Percentiles rank a stretch among this genome's conserved stretches.
Conservation (phyloP, 352 stramenopile genomes). For the Pythium vanterpoolii region DNA sequence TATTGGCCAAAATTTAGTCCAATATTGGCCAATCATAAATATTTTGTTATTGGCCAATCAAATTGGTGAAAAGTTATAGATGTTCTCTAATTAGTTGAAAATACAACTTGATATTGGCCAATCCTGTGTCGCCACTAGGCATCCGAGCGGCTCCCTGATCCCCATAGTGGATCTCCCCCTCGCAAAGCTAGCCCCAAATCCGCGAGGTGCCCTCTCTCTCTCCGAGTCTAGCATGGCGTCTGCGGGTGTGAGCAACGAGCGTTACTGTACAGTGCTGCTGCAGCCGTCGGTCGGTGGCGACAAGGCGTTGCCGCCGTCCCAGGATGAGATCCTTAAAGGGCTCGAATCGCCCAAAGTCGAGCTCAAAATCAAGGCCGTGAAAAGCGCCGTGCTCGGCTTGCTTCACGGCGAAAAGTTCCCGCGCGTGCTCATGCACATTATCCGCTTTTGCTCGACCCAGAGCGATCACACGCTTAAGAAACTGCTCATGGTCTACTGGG, state of each 20-base stretch:
- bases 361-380: constrained; percentile 98
- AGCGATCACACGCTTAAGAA: constrained; percentile 99
- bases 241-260: constrained; percentile 75
- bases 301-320: constrained; percentile 61
- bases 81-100: background rate
- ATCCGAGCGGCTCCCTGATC: background rate
- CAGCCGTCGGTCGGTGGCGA: constrained; percentile 50
- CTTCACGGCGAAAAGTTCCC: constrained; percentile 98
- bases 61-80: background rate
- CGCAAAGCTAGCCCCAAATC: background rate
- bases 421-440: constrained; percentile 99
- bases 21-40: constrained; percentile 7
- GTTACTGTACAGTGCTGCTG: constrained; percentile 84
- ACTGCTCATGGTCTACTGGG: constrained; percentile 99
- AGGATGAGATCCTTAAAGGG: constrained; percentile 97
- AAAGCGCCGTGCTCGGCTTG: constrained; percentile 97
- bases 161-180: background rate
- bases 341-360: constrained; percentile 94
- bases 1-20: background rate
- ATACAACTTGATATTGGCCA: background rate
- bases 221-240: constrained; percentile 21
- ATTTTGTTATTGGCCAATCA: background rate
- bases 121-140: constrained; percentile 3
- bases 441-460: constrained; percentile 99
- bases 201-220: background rate